Evolutionary conservation across 495 filamentous ascomycete species (phyloP).

Genomic region (Xylaria acuta): DNA sequence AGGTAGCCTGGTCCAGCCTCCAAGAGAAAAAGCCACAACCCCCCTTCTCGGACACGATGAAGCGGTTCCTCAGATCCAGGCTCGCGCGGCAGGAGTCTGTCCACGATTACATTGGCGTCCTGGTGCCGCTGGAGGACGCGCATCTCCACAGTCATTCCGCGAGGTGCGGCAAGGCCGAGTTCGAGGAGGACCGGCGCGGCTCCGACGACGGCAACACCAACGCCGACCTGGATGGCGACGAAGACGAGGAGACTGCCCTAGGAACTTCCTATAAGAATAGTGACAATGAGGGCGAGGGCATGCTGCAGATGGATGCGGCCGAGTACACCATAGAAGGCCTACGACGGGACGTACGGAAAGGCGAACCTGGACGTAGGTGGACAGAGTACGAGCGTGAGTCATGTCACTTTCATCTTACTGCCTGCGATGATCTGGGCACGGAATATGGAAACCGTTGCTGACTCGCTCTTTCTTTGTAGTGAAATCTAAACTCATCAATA

Average conservation of each 20-base stretch:
- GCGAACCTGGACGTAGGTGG: conserved; percentile 49
- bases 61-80: conserved; percentile 29
- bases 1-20: conserved; percentile 16
- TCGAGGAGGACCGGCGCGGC: conserved; percentile 38
- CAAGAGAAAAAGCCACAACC: neutral
- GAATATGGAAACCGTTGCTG: conserved; percentile 20
- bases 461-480: conserved; percentile 41
- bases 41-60: conserved; percentile 27
- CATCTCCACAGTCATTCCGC: conserved; percentile 55
- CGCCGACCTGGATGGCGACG: conserved; percentile 27
- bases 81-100: conserved; percentile 45
- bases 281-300: conserved; percentile 46
- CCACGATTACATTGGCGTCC: conserved; percentile 50
- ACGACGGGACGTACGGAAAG: conserved; percentile 51
- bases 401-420: neutral
- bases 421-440: too few relatives aligned
- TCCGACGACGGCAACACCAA: conserved; percentile 30
- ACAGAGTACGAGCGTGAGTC: conserved; percentile 58
- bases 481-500: conserved; percentile 69
- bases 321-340: conserved; percentile 61
- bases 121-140: conserved; percentile 56
- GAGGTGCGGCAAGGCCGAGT: conserved; percentile 42
- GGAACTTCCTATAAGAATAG: conserved; percentile 37
- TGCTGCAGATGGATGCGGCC: conserved; percentile 49
- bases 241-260: conserved; percentile 37